These are phyloP conservation scores for Aspergillus sergii DNA, from an alignment of 2,329 filamentous ascomycete species.

Conservation along the genomic window DNA sequence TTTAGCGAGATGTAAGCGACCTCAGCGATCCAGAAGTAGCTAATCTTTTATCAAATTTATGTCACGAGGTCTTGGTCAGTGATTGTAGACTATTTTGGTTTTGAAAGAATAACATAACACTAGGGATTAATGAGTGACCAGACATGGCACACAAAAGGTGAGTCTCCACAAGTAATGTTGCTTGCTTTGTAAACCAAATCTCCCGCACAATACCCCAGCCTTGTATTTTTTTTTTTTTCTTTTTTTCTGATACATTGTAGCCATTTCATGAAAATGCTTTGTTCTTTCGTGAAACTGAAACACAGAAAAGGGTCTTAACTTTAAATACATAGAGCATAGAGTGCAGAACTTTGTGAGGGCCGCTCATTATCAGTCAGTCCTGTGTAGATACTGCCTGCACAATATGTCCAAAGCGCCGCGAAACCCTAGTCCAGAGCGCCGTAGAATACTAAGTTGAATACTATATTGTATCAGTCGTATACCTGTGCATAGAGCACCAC, in stretches of 20 bases:
- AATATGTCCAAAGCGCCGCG: not conserved
- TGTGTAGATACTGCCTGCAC: not conserved
- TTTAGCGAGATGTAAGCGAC: not conserved
- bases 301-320: not conserved
- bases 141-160: constrained; percentile 14
- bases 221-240: constrained; percentile 14
- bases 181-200: constrained; percentile 22
- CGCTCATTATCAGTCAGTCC: not conserved
- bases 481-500: no score
- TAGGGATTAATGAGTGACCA: constrained; percentile 8
- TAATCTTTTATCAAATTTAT: not conserved
- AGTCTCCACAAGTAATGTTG: constrained; percentile 7
- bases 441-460: not conserved
- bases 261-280: constrained; percentile 23
- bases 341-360: not conserved
- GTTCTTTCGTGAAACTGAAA: constrained; percentile 1
- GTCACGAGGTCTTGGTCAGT: not conserved
- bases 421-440: not conserved
- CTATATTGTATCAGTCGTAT: not conserved
- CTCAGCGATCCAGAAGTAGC: not conserved
- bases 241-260: constrained; percentile 21
- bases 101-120: not conserved
- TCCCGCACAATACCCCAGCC: constrained; percentile 20
- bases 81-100: not conserved
- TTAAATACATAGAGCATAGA: not conserved